Percentiles rank a stretch among this genome's conserved stretches.
Evolutionary conservation across 805 yeast genomes (phyloP).

Genomic region (Kodamaea hsintzibuensis): DNA sequence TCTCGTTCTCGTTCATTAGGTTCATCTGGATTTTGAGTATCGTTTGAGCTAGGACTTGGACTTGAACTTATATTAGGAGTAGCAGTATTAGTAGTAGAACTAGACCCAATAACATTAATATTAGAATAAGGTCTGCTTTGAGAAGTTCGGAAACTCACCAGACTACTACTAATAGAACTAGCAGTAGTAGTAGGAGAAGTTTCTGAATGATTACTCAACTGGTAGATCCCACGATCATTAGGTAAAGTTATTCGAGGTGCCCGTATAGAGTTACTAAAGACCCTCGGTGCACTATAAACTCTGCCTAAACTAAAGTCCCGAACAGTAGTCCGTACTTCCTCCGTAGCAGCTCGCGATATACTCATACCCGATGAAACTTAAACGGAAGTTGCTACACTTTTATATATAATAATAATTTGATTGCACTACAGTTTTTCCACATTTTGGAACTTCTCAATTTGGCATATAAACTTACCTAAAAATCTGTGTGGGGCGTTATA

Average conservation of each 20-base stretch:
- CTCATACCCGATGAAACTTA: not conserved
- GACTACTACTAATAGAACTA: not conserved
- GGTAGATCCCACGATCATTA: not conserved
- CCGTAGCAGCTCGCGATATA: not conserved
- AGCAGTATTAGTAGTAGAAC: too few species aligned
- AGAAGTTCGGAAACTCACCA: conserved; percentile 1
- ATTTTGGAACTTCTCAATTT: not conserved
- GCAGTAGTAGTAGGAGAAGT: not conserved
- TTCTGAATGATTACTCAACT: not conserved
- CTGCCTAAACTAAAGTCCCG: conserved; percentile 4
- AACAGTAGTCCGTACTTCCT: not conserved
- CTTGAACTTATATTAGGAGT: too few species aligned
- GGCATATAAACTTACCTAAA: not conserved
- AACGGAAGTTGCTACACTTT: not conserved
- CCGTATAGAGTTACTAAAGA: conserved; percentile 1
- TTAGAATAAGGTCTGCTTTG: not conserved
- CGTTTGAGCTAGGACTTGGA: not conserved
- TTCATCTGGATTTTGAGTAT: not conserved
- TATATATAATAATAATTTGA: not conserved
- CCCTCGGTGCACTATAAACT: conserved; percentile 3
- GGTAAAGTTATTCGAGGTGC: conserved; percentile 3
- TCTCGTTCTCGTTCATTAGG: too few species aligned
- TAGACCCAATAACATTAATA: too few species aligned
- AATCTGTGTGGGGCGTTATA: not conserved
- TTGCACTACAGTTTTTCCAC: not conserved